Evolutionary conservation across 2,329 filamentous ascomycete genomes (phyloP).

Genomic region (Bipolaris gigantea): DNA sequence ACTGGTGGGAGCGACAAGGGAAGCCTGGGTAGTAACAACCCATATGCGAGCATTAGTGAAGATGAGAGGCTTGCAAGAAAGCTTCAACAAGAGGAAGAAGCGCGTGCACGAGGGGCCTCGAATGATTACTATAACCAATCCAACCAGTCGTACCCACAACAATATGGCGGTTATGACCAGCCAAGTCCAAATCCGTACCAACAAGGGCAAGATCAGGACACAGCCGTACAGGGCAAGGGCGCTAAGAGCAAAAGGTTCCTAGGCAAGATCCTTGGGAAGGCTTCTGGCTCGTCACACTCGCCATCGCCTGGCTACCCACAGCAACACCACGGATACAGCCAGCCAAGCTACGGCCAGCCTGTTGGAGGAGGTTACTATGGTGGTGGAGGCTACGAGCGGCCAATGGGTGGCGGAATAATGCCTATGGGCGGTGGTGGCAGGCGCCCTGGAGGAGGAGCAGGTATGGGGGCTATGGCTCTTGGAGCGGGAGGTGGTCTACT

Average conservation of each 20-base stretch:
- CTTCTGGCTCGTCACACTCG: constrained; percentile 38
- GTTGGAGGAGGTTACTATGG: constrained; percentile 16
- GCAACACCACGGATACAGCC: constrained; percentile 25
- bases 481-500: constrained; percentile 80
- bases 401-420: constrained; percentile 48
- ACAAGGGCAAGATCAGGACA: constrained; percentile 15
- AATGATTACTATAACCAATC: constrained; percentile 50
- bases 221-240: constrained; percentile 34
- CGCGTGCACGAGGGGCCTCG: constrained; percentile 50
- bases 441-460: constrained; percentile 55
- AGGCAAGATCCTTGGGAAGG: constrained; percentile 57
- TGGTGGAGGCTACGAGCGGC: constrained; percentile 41
- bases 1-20: constrained; percentile 51
- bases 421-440: constrained; percentile 13
- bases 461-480: constrained; percentile 72
- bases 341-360: constrained; percentile 28
- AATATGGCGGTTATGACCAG: constrained; percentile 32
- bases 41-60: constrained; percentile 63
- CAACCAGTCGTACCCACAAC: constrained; percentile 9
- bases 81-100: constrained; percentile 82
- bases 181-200: constrained; percentile 23
- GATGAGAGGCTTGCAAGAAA: constrained; percentile 75
- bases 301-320: constrained; percentile 46
- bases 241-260: constrained; percentile 50
- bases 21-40: constrained; percentile 64